A percentile compares a stretch with the other conserved stretches of the same genome.
Conservation (phyloP, 139 green algal species). For the Limnomonas spitsbergensis region DNA sequence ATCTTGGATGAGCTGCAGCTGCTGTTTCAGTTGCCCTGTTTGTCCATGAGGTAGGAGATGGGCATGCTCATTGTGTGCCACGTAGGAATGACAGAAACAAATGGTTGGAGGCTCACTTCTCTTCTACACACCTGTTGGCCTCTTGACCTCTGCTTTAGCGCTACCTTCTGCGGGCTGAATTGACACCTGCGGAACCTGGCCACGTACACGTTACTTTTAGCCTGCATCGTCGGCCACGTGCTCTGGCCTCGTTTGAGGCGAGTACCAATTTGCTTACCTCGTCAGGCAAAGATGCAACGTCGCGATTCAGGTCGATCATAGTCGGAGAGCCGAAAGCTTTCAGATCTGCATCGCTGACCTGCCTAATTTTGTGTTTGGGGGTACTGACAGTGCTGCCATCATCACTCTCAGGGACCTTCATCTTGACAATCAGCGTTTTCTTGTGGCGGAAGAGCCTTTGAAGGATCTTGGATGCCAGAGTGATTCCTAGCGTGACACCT, state of each 20-base stretch:
- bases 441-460: background rate
- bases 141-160: too few species aligned
- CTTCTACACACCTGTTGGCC: too few species aligned
- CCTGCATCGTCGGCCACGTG: too few species aligned
- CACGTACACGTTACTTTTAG: too few species aligned
- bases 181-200: too few species aligned
- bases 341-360: background rate
- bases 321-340: background rate
- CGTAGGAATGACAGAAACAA: too few species aligned
- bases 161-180: too few species aligned
- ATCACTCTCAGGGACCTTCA: background rate
- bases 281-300: too few species aligned
- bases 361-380: background rate
- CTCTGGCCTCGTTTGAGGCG: too few species aligned
- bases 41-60: background rate
- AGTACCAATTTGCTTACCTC: too few species aligned
- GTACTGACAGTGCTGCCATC: background rate
- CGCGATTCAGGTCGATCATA: background rate
- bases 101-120: too few species aligned
- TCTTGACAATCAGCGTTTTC: background rate
- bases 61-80: too few species aligned
- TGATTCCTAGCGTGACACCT: background rate
- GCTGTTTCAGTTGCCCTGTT: conserved; percentile 14
- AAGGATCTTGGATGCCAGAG: background rate
- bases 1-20: conserved; percentile 10